A percentile compares a stretch with the other conserved stretches of the same genome.
Conservation (phyloP, 306 rosid genomes). For the Comarum palustre region DNA sequence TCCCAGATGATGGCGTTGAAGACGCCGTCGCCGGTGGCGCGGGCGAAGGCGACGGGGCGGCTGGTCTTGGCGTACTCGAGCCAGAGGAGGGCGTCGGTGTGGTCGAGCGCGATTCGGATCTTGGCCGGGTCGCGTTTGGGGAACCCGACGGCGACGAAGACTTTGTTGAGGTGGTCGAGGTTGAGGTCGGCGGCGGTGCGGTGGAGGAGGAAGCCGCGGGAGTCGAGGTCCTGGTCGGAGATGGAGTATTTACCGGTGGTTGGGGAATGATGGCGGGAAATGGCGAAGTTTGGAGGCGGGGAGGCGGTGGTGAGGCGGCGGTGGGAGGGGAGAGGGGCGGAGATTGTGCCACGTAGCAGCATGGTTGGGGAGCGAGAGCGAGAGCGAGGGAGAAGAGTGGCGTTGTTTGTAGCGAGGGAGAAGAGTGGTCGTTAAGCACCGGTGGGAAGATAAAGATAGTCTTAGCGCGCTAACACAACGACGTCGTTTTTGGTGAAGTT, state of each 20-base stretch:
- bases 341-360: conserved; percentile 56
- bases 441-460: background rate
- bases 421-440: background rate
- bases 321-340: conserved; percentile 30
- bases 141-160: conserved; percentile 85
- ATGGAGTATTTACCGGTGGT: conserved; percentile 29
- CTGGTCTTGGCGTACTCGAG: conserved; percentile 54
- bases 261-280: conserved; percentile 18
- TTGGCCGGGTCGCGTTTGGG: conserved; percentile 67
- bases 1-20: conserved; percentile 94
- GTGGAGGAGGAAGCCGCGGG: conserved; percentile 69
- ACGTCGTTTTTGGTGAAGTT: background rate
- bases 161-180: conserved; percentile 66
- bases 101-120: conserved; percentile 63
- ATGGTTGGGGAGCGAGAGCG: conserved; percentile 10
- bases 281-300: conserved; percentile 29
- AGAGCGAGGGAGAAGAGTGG: background rate
- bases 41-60: conserved; percentile 75
- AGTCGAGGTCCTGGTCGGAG: conserved; percentile 55
- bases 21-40: conserved; percentile 92
- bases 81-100: conserved; percentile 74
- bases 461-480: background rate
- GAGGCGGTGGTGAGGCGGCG: conserved; percentile 5
- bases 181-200: conserved; percentile 50
- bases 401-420: too few species aligned